Conservation (phyloP, 805 yeast genomes). For the Wickerhamiella azyma region DNA sequence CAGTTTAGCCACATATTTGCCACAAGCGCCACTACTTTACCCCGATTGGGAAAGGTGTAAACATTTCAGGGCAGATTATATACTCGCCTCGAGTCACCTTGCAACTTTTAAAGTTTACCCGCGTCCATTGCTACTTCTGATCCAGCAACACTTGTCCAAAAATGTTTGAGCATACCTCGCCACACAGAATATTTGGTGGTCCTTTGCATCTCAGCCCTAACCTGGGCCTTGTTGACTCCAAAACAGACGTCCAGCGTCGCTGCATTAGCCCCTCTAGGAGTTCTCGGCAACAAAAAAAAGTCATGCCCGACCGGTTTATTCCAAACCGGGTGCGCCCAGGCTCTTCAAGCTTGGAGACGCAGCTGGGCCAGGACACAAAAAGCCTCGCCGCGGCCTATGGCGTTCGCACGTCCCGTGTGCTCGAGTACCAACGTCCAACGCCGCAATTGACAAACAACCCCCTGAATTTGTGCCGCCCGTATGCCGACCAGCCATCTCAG, state of each 20-base stretch:
- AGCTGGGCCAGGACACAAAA: background rate
- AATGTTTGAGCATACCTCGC: no score
- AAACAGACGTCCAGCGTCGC: background rate
- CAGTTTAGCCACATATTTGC: no score
- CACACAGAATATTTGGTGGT: background rate
- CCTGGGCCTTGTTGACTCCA: conserved; percentile 1
- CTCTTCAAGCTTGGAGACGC: conserved; percentile 3
- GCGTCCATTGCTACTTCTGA: no score
- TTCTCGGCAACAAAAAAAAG: background rate
- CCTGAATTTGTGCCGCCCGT: conserved; percentile 26
- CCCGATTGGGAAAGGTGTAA: conserved; percentile 6
- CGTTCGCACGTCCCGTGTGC: conserved; percentile 62
- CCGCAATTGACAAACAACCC: conserved; percentile 38
- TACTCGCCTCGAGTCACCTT: background rate
- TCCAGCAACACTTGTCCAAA: no score
- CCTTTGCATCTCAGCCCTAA: conserved; percentile 2
- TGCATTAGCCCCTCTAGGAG: background rate
- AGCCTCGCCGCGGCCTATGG: conserved; percentile 85
- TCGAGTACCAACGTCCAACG: conserved; percentile 77
- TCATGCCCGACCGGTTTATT: conserved; percentile 4
- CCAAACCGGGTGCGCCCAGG: conserved; percentile 7
- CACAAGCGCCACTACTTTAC: background rate
- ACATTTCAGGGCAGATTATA: background rate
- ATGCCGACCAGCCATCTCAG: conserved; percentile 24
- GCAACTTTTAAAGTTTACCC: no score